Evolutionary conservation across 768 basidiomycete genomes (phyloP).

Genomic region (Rhizopogon vinicolor): DNA sequence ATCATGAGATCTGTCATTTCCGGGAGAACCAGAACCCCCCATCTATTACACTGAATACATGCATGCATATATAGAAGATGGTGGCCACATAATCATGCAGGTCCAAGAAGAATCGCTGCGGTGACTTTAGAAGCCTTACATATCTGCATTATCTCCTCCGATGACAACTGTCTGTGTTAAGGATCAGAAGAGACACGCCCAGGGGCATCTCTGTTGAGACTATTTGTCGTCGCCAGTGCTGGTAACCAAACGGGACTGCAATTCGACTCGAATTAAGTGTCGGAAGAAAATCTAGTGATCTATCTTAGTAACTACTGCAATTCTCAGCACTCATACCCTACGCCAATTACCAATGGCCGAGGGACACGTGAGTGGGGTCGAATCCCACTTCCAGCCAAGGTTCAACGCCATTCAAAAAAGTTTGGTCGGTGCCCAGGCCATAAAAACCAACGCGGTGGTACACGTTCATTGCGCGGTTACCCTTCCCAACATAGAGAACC

Average conservation of each 20-base stretch:
- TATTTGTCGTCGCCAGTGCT: no score
- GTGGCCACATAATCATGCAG: no score
- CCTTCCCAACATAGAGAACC: slow-evolving; percentile 60
- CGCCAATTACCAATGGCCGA: slow-evolving; percentile 72
- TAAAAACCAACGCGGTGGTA: slow-evolving; percentile 65
- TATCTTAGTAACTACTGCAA: not conserved
- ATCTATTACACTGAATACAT: no score
- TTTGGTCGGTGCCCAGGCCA: slow-evolving; percentile 36
- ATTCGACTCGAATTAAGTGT: not conserved
- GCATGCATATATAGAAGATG: no score
- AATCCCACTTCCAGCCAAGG: slow-evolving; percentile 67
- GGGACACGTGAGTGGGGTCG: slow-evolving; percentile 34
- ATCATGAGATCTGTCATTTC: no score
- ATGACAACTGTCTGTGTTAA: no score
- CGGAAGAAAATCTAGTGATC: not conserved
- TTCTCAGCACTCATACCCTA: not conserved
- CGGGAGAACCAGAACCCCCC: no score
- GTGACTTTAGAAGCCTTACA: no score
- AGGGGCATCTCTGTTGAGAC: no score
- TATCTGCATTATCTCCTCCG: no score
- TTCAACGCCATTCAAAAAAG: slow-evolving; percentile 38
- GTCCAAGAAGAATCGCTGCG: no score
- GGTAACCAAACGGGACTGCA: not conserved
- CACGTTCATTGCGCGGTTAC: slow-evolving; percentile 45
- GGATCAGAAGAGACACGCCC: no score